Conservation (phyloP, 257 asterid species). For the Ballota nigra region DNA sequence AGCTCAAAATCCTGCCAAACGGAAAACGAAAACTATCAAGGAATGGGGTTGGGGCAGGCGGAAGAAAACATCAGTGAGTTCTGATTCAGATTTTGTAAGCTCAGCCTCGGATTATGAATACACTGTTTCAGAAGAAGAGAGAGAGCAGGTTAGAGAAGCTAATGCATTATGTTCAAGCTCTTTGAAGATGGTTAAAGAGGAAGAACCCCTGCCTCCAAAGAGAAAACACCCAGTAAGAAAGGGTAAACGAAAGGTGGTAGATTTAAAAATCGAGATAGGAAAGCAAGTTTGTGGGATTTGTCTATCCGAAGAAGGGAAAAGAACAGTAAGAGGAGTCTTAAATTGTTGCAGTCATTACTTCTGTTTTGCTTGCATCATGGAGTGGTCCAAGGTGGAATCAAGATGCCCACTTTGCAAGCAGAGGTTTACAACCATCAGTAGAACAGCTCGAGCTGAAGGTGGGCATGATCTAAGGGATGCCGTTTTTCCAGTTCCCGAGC, state of each 20-base stretch:
- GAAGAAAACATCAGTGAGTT: slow-evolving; percentile 38
- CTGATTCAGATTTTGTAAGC: slow-evolving; percentile 73
- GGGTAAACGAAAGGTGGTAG: slow-evolving; percentile 70
- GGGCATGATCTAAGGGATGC: slow-evolving; percentile 49
- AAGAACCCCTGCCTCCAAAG: slow-evolving; percentile 36
- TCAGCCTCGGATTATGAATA: slow-evolving; percentile 67
- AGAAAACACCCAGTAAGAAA: slow-evolving; percentile 46
- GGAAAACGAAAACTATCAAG: slow-evolving; percentile 36
- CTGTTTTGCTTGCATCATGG: slow-evolving; percentile 92
- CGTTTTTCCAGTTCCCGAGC: slow-evolving; percentile 69
- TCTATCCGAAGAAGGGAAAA: slow-evolving; percentile 80
- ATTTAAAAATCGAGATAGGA: slow-evolving; percentile 51
- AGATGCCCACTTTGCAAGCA: slow-evolving; percentile 96
- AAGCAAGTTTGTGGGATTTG: slow-evolving; percentile 92
- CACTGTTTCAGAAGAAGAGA: slow-evolving; percentile 90
- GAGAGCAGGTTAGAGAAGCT: slow-evolving; percentile 84
- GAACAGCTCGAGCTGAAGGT: slow-evolving; percentile 49
- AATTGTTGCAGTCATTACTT: slow-evolving; percentile 88
- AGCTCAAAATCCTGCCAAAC: slow-evolving; percentile 18
- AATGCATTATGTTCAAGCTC: slow-evolving; percentile 43
- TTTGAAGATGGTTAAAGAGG: slow-evolving; percentile 29
- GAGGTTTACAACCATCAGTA: slow-evolving; percentile 67
- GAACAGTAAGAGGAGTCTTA: slow-evolving; percentile 64
- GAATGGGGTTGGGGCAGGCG: slow-evolving; percentile 41
- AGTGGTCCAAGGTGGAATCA: slow-evolving; percentile 96